A percentile compares a stretch with the other conserved stretches of the same genome.
Conservation (phyloP, 2,329 filamentous ascomycete species). For the Eutypa lata region DNA sequence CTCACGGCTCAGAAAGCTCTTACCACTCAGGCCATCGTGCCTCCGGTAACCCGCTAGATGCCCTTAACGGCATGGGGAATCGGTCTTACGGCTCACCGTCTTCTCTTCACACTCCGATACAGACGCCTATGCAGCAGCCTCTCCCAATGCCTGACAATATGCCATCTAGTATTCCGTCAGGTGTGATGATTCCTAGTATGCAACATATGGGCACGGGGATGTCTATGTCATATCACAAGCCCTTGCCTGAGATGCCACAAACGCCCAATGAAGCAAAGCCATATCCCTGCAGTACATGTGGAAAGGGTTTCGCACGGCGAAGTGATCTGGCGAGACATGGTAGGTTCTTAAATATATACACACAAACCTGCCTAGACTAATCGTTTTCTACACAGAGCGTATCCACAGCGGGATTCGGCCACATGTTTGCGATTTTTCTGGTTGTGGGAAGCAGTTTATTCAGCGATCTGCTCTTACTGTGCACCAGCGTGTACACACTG, state of each 20-base stretch:
- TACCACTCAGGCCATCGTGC: conserved; percentile 47
- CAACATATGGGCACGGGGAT: conserved; percentile 30
- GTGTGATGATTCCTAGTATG: conserved; percentile 42
- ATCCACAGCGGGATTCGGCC: conserved; percentile 91
- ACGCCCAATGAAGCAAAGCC: conserved; percentile 51
- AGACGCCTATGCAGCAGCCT: conserved; percentile 48
- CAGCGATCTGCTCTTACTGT: conserved; percentile 94
- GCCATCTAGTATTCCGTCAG: conserved; percentile 20
- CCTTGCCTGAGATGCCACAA: conserved; percentile 33
- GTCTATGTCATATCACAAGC: conserved; percentile 36
- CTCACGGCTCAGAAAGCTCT: conserved; percentile 59
- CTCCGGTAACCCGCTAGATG: conserved; percentile 19
- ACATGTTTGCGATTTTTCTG: conserved; percentile 85
- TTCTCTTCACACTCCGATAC: conserved; percentile 48
- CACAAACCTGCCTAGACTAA: conserved; percentile 18
- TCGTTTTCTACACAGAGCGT: conserved; percentile 60
- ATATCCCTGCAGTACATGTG: conserved; percentile 85
- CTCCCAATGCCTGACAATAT: conserved; percentile 40
- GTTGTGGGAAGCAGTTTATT: conserved; percentile 95
- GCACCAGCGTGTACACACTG: conserved; percentile 91
- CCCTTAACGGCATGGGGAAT: conserved; percentile 39
- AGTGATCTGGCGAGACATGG: conserved; percentile 94
- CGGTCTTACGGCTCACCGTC: conserved; percentile 53
- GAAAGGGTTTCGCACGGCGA: conserved; percentile 86
- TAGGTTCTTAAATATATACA: conserved; percentile 58